Conservation (phyloP, 805 yeast species). For the Candida ficus region DNA sequence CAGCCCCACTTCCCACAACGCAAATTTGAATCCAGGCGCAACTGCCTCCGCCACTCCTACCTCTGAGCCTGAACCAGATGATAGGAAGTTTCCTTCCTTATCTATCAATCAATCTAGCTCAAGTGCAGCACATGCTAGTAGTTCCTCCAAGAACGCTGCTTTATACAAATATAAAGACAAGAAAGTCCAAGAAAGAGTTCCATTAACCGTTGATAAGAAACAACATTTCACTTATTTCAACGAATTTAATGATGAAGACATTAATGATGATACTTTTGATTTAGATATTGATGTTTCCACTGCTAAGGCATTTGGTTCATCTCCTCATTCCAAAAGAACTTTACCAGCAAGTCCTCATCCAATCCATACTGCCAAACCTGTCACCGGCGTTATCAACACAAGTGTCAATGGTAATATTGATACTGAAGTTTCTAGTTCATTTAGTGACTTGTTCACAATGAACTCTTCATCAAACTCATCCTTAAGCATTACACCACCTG, state of each 20-base stretch:
- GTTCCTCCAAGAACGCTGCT: slow-evolving; percentile 1
- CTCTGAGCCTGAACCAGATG: slow-evolving; percentile 43
- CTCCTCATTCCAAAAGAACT: neutral
- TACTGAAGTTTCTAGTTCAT: slow-evolving; percentile 23
- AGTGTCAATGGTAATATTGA: slow-evolving; percentile 8
- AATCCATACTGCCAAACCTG: slow-evolving; percentile 1
- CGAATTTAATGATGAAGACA: slow-evolving; percentile 12
- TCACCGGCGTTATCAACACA: slow-evolving; percentile 2
- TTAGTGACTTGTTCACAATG: slow-evolving; percentile 24
- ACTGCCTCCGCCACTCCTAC: slow-evolving; percentile 23
- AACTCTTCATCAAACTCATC: slow-evolving; percentile 20
- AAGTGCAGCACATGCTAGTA: neutral
- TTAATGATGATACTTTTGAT: slow-evolving; percentile 18
- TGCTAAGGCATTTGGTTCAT: slow-evolving; percentile 27
- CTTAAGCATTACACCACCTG: slow-evolving; percentile 22
- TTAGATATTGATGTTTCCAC: slow-evolving; percentile 30
- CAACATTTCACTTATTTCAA: slow-evolving; percentile 15
- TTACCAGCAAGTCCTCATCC: neutral
- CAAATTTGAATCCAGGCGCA: slow-evolving; percentile 26
- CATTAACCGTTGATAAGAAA: slow-evolving; percentile 12
- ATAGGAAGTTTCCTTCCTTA: slow-evolving; percentile 40
- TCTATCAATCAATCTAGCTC: slow-evolving; percentile 14
- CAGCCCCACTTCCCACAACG: slow-evolving; percentile 31
- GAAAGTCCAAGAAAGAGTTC: slow-evolving; percentile 18
- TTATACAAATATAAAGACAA: slow-evolving; percentile 17